phyloP scores from a whole-genome alignment of 140 eudicot genomes.

The Anethum foeniculum region DNA sequence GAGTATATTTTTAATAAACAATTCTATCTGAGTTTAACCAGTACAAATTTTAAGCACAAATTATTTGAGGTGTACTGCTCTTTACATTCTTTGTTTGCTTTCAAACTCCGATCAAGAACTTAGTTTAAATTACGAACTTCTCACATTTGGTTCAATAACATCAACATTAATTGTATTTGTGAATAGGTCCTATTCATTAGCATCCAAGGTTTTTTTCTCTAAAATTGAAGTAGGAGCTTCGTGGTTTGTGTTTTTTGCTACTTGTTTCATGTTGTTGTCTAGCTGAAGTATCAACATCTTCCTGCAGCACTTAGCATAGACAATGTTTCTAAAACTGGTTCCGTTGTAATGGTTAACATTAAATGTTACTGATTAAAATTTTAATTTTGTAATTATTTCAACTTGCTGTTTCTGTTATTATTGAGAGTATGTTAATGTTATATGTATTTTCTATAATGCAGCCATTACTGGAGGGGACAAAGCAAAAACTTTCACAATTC shows the following conservation, averaged over 20 bases:
- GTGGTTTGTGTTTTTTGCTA: background rate
- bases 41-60: background rate
- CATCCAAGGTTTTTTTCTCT: background rate
- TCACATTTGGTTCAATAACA: background rate
- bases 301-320: background rate
- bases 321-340: background rate
- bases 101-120: background rate
- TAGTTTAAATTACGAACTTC: background rate
- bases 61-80: background rate
- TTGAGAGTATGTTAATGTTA: constrained; percentile 1
- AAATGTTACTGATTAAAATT: background rate
- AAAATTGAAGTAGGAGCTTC: background rate
- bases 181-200: background rate
- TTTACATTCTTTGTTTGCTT: background rate
- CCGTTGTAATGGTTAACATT: background rate
- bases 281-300: background rate
- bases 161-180: background rate
- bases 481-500: constrained; percentile 83
- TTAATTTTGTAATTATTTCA: background rate
- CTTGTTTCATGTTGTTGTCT: background rate
- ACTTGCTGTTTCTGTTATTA: background rate
- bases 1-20: background rate
- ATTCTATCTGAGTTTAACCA: background rate
- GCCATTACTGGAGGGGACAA: constrained; percentile 83
- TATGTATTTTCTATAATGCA: constrained; percentile 30